A percentile compares a stretch with the other conserved stretches of the same genome.
Conservation (phyloP, 306 rosid species). For the Cucumis sativus region DNA sequence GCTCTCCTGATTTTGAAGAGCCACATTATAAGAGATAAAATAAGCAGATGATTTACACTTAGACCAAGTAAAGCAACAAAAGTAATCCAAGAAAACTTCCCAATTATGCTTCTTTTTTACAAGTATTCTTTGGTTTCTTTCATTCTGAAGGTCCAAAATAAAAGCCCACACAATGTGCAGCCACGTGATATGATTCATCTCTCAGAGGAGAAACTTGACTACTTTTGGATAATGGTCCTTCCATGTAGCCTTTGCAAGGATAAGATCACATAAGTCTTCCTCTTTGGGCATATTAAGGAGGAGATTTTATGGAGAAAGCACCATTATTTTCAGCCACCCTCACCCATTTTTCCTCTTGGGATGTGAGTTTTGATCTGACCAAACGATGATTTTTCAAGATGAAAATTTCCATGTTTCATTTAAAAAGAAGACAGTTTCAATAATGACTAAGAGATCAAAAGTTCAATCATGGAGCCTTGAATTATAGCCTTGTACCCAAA, state of each 20-base stretch:
- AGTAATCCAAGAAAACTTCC: not conserved
- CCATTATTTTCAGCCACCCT: not conserved
- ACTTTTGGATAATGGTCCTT: not conserved
- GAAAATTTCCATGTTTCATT: not conserved
- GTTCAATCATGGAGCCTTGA: too few species aligned
- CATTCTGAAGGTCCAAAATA: not conserved
- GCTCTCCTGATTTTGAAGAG: not conserved
- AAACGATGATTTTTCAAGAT: not conserved
- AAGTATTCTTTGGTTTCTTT: not conserved
- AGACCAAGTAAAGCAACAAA: not conserved
- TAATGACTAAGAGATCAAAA: too few species aligned
- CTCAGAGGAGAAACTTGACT: not conserved
- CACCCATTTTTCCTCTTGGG: not conserved
- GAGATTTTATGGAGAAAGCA: not conserved
- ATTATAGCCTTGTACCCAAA: too few species aligned
- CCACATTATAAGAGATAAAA: not conserved
- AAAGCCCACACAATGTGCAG: not conserved
- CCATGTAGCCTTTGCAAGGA: not conserved
- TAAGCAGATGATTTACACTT: not conserved
- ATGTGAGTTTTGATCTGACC: not conserved
- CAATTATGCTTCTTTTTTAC: not conserved
- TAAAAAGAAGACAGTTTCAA: too few species aligned
- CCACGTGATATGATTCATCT: not conserved
- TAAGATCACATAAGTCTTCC: not conserved
- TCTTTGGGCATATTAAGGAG: not conserved